Conservation (phyloP, 2,329 filamentous ascomycete genomes). For the Stachybotrys echinatus region DNA sequence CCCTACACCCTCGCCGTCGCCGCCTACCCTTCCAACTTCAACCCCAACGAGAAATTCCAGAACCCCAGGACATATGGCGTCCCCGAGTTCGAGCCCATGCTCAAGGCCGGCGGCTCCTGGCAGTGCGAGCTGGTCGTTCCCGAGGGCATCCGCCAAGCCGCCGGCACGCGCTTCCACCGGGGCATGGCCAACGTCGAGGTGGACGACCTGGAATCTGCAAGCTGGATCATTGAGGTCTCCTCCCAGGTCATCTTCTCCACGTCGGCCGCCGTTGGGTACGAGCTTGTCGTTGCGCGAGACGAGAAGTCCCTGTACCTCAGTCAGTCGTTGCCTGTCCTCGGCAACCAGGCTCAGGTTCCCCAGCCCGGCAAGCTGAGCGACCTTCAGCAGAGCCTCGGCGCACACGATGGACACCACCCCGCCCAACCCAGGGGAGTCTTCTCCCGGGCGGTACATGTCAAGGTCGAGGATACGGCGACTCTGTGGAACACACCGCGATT, state of each 20-base stretch:
- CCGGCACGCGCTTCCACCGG: slow-evolving; percentile 40
- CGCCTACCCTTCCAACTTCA: slow-evolving; percentile 77
- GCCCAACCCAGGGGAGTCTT: slow-evolving; percentile 72
- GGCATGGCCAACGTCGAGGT: slow-evolving; percentile 39
- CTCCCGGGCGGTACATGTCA: slow-evolving; percentile 71
- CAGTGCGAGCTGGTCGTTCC: slow-evolving; percentile 75
- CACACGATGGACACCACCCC: slow-evolving; percentile 53
- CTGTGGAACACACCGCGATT: slow-evolving; percentile 91
- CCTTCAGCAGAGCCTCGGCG: slow-evolving; percentile 59
- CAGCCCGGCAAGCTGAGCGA: slow-evolving; percentile 72
- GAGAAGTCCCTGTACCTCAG: slow-evolving; percentile 72
- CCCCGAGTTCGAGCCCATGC: slow-evolving; percentile 91
- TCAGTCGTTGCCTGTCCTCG: slow-evolving; percentile 38
- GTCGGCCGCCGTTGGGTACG: slow-evolving; percentile 81
- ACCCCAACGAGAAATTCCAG: slow-evolving; percentile 74
- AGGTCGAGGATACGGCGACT: slow-evolving; percentile 80
- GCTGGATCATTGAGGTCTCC: slow-evolving; percentile 86
- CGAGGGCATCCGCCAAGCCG: slow-evolving; percentile 65
- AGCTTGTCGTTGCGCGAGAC: slow-evolving; percentile 80
- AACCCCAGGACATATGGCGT: slow-evolving; percentile 65
- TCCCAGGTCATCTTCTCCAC: slow-evolving; percentile 93
- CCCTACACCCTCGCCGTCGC: slow-evolving; percentile 88
- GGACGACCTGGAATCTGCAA: slow-evolving; percentile 53
- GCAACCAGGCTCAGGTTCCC: slow-evolving; percentile 41
- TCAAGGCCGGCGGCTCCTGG: slow-evolving; percentile 91